phyloP scores from a whole-genome alignment of 371 early-diverging fungal genomes.

The Synchytrium microbalum region DNA sequence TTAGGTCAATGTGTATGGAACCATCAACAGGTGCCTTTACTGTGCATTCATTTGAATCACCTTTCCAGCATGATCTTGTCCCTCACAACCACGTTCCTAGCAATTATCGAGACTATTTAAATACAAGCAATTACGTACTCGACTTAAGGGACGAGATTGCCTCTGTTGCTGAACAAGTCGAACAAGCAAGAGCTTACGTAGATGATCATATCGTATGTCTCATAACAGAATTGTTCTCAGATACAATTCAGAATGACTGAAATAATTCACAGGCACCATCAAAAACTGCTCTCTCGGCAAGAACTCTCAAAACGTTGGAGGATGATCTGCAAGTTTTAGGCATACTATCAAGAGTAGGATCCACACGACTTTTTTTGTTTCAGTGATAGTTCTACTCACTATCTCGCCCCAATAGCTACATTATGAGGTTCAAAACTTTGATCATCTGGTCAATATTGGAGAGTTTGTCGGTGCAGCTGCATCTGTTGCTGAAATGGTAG shows the following conservation, averaged over 20 bases:
- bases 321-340: not conserved
- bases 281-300: not conserved
- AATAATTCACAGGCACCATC: too few species aligned
- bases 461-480: not conserved
- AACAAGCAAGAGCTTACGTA: not conserved
- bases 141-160: not conserved
- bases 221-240: too few species aligned
- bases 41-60: not conserved
- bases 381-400: too few species aligned
- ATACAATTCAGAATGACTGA: too few species aligned
- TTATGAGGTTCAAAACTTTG: not conserved
- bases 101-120: not conserved
- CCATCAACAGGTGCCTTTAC: constrained; percentile 1
- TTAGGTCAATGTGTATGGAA: not conserved
- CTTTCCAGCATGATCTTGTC: not conserved
- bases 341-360: not conserved
- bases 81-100: not conserved
- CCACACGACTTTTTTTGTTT: not conserved
- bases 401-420: too few species aligned
- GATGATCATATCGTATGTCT: too few species aligned
- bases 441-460: not conserved
- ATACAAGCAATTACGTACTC: not conserved
- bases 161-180: not conserved
- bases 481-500: not conserved
- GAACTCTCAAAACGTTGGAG: not conserved